Evolutionary conservation across 768 basidiomycete species (phyloP).

Genomic region (Crepidotus variabilis): DNA sequence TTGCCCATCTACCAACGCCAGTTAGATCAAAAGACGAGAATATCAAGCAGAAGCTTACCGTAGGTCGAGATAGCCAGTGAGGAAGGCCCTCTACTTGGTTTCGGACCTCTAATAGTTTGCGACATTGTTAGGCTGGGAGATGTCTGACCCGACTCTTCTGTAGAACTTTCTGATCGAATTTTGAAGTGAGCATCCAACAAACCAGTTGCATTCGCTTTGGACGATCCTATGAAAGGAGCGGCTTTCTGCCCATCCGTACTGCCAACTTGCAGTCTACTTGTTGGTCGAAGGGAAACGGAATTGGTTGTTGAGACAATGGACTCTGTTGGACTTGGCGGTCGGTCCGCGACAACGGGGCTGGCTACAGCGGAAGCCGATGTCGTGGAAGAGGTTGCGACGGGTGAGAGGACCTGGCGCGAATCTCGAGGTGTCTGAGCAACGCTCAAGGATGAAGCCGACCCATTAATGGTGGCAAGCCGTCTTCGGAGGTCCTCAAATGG

Average conservation of each 20-base stretch:
- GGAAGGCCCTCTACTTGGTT: conserved; percentile 47
- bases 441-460: conserved; percentile 62
- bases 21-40: background rate
- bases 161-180: conserved; percentile 60
- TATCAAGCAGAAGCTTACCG: conserved; percentile 40
- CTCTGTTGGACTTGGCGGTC: conserved; percentile 79
- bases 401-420: conserved; percentile 37
- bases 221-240: conserved; percentile 85
- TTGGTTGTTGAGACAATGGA: conserved; percentile 73
- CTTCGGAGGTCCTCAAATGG: conserved; percentile 79
- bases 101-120: conserved; percentile 46
- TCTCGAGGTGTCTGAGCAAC: conserved; percentile 40
- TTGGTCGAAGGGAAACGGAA: conserved; percentile 53
- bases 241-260: conserved; percentile 80
- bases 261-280: conserved; percentile 65
- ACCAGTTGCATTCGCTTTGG: conserved; percentile 79
- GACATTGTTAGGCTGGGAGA: conserved; percentile 65
- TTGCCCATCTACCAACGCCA: conserved; percentile 61
- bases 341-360: conserved; percentile 35
- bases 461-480: conserved; percentile 70
- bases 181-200: conserved; percentile 74
- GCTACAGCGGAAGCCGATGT: conserved; percentile 25
- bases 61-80: conserved; percentile 65
- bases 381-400: conserved; percentile 27
- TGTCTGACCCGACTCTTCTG: conserved; percentile 71